phyloP scores from a whole-genome alignment of 257 asterid species.

The Leptodermis oblonga region DNA sequence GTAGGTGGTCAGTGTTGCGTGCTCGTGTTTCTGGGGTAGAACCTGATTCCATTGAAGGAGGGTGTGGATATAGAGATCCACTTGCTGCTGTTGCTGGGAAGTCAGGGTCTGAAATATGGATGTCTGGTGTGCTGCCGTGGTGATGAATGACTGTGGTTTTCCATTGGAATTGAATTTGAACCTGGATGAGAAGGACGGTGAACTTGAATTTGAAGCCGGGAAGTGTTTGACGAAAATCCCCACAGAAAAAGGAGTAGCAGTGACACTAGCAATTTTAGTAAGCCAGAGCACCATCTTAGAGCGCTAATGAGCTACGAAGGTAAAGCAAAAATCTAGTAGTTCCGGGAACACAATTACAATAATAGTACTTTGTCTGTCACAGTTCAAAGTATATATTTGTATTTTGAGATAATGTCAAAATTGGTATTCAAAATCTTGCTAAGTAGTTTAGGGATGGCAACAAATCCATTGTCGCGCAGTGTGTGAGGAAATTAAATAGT shows the following conservation, averaged over 20 bases:
- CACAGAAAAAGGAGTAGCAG: slow-evolving; percentile 27
- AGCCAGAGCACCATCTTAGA: slow-evolving; percentile 41
- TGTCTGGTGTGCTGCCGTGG: slow-evolving; percentile 16
- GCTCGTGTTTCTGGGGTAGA: neutral
- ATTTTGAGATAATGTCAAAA: too few species aligned
- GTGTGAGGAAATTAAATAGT: too few species aligned
- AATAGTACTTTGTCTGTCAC: too few species aligned
- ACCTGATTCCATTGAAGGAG: slow-evolving; percentile 98
- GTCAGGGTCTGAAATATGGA: slow-evolving; percentile 44
- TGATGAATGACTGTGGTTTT: slow-evolving; percentile 15
- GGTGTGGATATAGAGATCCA: slow-evolving; percentile 54
- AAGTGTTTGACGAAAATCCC: slow-evolving; percentile 67
- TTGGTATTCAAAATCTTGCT: too few species aligned
- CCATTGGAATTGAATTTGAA: slow-evolving; percentile 20
- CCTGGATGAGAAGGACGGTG: slow-evolving; percentile 16
- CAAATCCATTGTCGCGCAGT: too few species aligned
- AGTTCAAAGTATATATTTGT: too few species aligned
- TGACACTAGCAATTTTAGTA: slow-evolving; percentile 15
- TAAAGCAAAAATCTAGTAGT: too few species aligned
- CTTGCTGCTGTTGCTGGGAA: slow-evolving; percentile 53
- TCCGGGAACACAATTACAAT: too few species aligned
- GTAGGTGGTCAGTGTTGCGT: neutral
- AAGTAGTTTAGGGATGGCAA: too few species aligned
- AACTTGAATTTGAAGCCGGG: slow-evolving; percentile 22
- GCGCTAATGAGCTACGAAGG: neutral